A percentile compares a stretch with the other conserved stretches of the same genome.
phyloP scores from a whole-genome alignment of 805 yeast species.

The Suhomyces kilbournensis region DNA sequence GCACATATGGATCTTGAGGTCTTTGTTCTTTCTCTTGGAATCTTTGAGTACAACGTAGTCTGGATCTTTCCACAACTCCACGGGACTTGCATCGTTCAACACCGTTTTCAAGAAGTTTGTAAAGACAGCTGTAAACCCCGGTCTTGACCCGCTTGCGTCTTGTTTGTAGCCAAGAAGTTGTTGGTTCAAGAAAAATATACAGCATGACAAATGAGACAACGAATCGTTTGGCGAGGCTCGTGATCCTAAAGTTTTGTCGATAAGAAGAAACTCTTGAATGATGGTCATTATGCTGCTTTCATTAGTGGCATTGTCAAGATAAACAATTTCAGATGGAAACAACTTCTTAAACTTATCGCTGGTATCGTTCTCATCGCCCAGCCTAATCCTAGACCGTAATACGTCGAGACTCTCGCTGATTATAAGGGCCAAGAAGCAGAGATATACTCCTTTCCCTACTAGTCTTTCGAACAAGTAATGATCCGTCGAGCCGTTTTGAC shows the following conservation, averaged over 20 bases:
- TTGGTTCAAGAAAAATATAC: slow-evolving; percentile 23
- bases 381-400: slow-evolving; percentile 11
- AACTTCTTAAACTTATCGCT: slow-evolving; percentile 15
- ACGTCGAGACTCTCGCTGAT: slow-evolving; percentile 30
- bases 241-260: not conserved
- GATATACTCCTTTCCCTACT: slow-evolving; percentile 23
- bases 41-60: slow-evolving; percentile 18
- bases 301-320: slow-evolving; percentile 15
- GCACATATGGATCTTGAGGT: slow-evolving; percentile 28
- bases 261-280: slow-evolving; percentile 12
- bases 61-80: slow-evolving; percentile 37
- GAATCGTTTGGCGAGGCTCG: slow-evolving; percentile 5
- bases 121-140: slow-evolving; percentile 18
- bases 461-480: slow-evolving; percentile 15
- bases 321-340: slow-evolving; percentile 24
- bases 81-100: slow-evolving; percentile 11
- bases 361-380: not conserved
- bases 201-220: slow-evolving; percentile 15
- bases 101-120: slow-evolving; percentile 16
- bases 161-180: slow-evolving; percentile 17
- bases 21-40: slow-evolving; percentile 15
- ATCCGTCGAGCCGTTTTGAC: slow-evolving; percentile 10
- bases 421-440: slow-evolving; percentile 29
- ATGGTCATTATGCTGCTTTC: slow-evolving; percentile 9
- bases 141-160: slow-evolving; percentile 12